Conservation (phyloP, 139 green algal species). For the Chlorella sp. region DNA sequence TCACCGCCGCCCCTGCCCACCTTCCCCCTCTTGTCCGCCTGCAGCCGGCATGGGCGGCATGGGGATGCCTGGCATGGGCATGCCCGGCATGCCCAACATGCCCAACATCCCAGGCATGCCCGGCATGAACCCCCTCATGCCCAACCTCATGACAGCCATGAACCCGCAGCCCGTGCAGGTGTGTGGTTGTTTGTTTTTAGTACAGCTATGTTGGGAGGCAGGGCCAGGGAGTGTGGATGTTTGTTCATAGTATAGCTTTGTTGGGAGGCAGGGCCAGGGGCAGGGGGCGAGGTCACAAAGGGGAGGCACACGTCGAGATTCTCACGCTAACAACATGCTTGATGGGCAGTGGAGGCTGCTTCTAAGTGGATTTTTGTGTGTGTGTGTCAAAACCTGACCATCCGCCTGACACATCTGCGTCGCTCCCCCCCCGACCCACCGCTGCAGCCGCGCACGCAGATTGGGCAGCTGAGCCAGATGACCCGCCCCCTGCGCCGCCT, state of each 20-base stretch:
- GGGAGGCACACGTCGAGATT: no score
- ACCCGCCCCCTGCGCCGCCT: conserved; percentile 38
- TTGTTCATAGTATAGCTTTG: no score
- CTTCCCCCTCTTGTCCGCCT: not conserved
- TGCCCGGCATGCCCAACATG: conserved; percentile 3
- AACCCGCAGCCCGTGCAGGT: conserved; percentile 3
- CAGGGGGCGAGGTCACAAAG: no score
- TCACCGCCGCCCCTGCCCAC: not conserved
- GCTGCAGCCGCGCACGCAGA: not conserved
- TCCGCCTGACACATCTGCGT: not conserved
- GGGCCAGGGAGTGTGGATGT: not conserved
- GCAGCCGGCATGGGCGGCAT: not conserved
- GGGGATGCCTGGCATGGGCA: no score
- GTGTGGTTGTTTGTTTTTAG: not conserved
- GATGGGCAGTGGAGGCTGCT: not conserved
- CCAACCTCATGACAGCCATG: conserved; percentile 4
- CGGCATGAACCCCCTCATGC: not conserved
- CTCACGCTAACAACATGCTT: no score
- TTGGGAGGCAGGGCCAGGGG: no score
- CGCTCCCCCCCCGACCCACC: not conserved
- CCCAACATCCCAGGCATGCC: conserved; percentile 3
- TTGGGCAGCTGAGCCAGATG: conserved; percentile 25
- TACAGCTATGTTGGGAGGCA: no score
- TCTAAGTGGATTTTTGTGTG: not conserved
- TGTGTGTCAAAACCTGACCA: not conserved